Percentiles rank a stretch among this genome's conserved stretches.
phyloP scores from a whole-genome alignment of 345 rosid species.

The Bruguiera sexangula region DNA sequence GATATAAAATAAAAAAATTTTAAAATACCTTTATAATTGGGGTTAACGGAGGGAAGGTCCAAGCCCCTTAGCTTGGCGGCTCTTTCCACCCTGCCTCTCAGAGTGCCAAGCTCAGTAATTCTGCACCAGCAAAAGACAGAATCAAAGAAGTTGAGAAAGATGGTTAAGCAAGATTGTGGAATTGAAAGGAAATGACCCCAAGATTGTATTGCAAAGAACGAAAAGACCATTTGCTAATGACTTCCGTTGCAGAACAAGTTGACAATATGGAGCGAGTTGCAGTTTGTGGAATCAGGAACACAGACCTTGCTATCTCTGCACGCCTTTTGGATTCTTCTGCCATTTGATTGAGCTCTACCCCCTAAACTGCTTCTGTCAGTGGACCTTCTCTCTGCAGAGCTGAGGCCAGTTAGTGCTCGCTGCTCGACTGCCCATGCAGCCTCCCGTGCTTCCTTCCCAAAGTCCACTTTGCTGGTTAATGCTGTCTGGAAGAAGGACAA shows the following conservation, averaged over 20 bases:
- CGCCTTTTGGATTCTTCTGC: slow-evolving; percentile 55
- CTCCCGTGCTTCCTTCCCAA: slow-evolving; percentile 40
- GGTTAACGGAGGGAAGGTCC: slow-evolving; percentile 45
- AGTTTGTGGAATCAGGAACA: neutral
- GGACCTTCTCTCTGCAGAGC: slow-evolving; percentile 10
- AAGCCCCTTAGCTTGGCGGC: slow-evolving; percentile 42
- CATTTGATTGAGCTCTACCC: slow-evolving; percentile 34
- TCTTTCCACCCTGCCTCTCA: slow-evolving; percentile 53
- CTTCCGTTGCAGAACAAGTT: no score
- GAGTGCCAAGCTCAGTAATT: slow-evolving; percentile 51
- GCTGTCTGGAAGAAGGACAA: slow-evolving; percentile 29
- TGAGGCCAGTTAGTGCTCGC: slow-evolving; percentile 44
- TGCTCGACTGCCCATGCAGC: slow-evolving; percentile 51
- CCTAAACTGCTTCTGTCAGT: slow-evolving; percentile 25
- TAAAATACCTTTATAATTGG: neutral
- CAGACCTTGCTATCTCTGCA: slow-evolving; percentile 39
- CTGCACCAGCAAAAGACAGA: slow-evolving; percentile 19
- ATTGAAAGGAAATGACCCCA: no score
- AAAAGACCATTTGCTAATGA: no score
- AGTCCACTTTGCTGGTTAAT: slow-evolving; percentile 40
- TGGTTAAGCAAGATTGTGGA: no score
- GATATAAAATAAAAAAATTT: no score
- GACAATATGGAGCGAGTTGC: no score
- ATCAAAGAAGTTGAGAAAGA: neutral
- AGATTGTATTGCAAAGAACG: no score